These are phyloP conservation scores for Tagetes patula DNA, from an alignment of 129 eudicot species.

Conservation along the genomic window DNA sequence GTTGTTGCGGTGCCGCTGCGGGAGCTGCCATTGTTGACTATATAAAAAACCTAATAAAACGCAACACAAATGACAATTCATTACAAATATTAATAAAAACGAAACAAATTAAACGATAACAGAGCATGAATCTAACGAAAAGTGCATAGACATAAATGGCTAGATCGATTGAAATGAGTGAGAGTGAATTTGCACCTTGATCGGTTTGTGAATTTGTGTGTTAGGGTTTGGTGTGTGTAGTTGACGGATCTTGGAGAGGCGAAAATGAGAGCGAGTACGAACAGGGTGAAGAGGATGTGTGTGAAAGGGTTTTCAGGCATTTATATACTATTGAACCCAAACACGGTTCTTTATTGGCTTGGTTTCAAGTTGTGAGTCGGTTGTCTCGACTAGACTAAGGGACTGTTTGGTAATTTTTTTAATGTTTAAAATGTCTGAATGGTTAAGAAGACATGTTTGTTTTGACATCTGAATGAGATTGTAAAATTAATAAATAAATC, in stretches of 20 bases:
- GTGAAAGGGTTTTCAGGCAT: constrained; percentile 24
- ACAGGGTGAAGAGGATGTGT: constrained; percentile 18
- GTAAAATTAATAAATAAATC: too few species aligned
- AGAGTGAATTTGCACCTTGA: constrained; percentile 28
- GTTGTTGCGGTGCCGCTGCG: constrained; percentile 48
- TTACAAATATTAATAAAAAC: neutral
- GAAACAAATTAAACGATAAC: neutral
- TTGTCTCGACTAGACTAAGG: too few species aligned
- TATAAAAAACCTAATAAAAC: constrained; percentile 30
- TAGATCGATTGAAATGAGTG: constrained; percentile 14
- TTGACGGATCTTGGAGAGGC: constrained; percentile 30
- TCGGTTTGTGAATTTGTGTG: neutral
- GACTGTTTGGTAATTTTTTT: too few species aligned
- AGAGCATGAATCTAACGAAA: neutral
- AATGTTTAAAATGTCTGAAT: too few species aligned
- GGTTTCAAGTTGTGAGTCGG: too few species aligned
- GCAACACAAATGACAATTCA: neutral
- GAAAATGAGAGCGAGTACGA: constrained; percentile 21
- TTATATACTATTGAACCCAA: constrained; percentile 11
- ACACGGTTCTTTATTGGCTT: too few species aligned
- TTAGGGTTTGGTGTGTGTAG: constrained; percentile 36
- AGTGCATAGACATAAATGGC: neutral
- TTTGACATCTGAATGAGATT: too few species aligned
- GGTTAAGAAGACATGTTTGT: too few species aligned
- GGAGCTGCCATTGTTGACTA: constrained; percentile 48